Evolutionary conservation across 495 filamentous ascomycete genomes (phyloP).

Genomic region (Aspergillus asperescens): DNA sequence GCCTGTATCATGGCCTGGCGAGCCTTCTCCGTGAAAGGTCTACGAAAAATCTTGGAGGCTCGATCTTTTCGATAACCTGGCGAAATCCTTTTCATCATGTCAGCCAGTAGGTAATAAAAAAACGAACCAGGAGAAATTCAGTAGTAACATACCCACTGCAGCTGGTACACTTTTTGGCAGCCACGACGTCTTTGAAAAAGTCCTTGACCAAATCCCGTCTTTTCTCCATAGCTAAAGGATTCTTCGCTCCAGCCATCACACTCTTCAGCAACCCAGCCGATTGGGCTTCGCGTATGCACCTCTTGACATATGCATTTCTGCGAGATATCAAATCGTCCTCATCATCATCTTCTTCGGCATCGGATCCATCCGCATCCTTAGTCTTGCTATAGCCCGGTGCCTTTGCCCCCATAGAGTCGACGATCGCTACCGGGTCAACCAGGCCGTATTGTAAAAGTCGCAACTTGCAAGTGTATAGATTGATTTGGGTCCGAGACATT

Average conservation of each 20-base stretch:
- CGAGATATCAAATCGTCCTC: conserved; percentile 60
- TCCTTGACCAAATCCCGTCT: conserved; percentile 71
- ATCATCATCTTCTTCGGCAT: conserved; percentile 47
- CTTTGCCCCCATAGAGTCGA: conserved; percentile 52
- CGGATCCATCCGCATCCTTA: conserved; percentile 45
- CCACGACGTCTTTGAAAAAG: conserved; percentile 65
- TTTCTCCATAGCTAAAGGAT: conserved; percentile 71
- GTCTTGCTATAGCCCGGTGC: conserved; percentile 27
- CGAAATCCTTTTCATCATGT: conserved; percentile 50
- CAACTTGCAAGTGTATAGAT: conserved; percentile 77
- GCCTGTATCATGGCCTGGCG: conserved; percentile 65
- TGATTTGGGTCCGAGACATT: conserved; percentile 64
- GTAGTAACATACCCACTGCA: conserved; percentile 57
- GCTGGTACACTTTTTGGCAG: conserved; percentile 61
- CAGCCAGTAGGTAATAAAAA: conserved; percentile 14
- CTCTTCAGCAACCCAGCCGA: conserved; percentile 40
- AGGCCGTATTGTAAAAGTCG: conserved; percentile 81
- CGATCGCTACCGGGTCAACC: conserved; percentile 61
- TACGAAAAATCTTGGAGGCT: conserved; percentile 89
- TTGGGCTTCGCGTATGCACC: conserved; percentile 53
- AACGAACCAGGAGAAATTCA: background rate
- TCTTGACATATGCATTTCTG: conserved; percentile 65
- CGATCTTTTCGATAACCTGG: conserved; percentile 80
- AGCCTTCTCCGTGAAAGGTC: conserved; percentile 64
- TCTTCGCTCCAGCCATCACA: conserved; percentile 59